phyloP scores from a whole-genome alignment of 2,329 filamentous ascomycete species.

The Venturia nashicola region DNA sequence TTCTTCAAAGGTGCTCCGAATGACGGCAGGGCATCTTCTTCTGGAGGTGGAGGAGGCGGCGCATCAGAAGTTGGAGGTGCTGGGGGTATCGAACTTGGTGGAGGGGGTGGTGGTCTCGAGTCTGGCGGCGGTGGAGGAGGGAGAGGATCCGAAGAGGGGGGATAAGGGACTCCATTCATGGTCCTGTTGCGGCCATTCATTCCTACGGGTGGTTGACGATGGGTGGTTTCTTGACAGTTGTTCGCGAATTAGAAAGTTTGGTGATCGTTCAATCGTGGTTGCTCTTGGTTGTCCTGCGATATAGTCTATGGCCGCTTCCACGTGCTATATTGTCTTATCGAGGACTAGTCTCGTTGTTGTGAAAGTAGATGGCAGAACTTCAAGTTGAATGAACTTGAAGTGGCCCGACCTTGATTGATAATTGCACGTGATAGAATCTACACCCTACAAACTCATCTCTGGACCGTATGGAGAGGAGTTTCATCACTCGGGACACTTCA shows the following conservation, averaged over 20 bases:
- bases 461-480: no score
- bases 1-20: slow-evolving; percentile 6
- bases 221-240: not conserved
- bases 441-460: no score
- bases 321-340: not conserved
- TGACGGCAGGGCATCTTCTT: not conserved
- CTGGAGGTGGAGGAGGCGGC: slow-evolving; percentile 10
- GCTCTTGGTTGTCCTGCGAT: not conserved
- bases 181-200: not conserved
- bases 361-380: not conserved
- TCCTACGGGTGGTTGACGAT: not conserved
- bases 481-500: not conserved
- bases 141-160: slow-evolving; percentile 12
- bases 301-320: no score
- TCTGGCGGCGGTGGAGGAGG: slow-evolving; percentile 13
- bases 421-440: not conserved
- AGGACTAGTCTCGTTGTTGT: not conserved
- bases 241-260: not conserved
- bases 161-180: slow-evolving; percentile 9
- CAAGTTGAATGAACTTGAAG: not conserved
- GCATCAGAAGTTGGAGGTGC: slow-evolving; percentile 12
- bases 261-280: not conserved
- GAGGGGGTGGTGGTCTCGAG: not conserved
- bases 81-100: slow-evolving; percentile 8
- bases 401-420: not conserved